Base-by-base conservation (phyloP, 345 rosid species). In the Eutrema heterophyllum region DNA sequence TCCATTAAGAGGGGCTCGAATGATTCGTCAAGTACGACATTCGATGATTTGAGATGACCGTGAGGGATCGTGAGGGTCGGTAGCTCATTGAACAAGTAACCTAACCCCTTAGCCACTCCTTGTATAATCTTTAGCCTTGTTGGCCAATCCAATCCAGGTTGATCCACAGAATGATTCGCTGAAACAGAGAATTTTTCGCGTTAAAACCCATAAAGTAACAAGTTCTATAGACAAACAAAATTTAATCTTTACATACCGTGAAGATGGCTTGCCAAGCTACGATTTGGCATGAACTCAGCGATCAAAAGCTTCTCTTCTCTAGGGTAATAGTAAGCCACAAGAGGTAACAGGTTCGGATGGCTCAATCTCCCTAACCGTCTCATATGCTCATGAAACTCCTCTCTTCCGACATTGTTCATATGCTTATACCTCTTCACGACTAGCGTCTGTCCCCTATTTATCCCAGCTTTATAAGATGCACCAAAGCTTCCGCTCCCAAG, bases 401-500 rank as follows among this genome's bases (percentile, higher is more conserved):
- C 90, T 75, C 87, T 79, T n/a, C 91, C 88, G 0, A 88, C 83
- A 33, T 79, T 82, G 68, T 78, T 90, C 96, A 90, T 90, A 58
- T 87, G 88, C 68, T 87, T 84, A 52, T 88, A 90, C 84, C 92
- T 83, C 86, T 90, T 90, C 55, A 88, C 97, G 44, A 90, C 97
- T 52, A 85, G n/a, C 1, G 80, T 59, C 44, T 64, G 64, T 5
- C 84, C 87, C 2, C 43, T 51, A 53, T 36, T 30, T 30, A 86
- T 81, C 7, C 65, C 79, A 0, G 97, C 88, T 71, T 90, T 90
- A 53, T 87, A 90, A 3, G 97, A 88, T 62, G 92, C 82, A 29
- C 97, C 94, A 55, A 87, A 90, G 30, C 87, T 87, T 55, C 94
- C 97, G 66, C 97, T 90, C 33, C 97, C 97, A 71, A 90, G 70